These are phyloP conservation scores for Aspergillus conjunctus DNA, from an alignment of 495 filamentous ascomycete genomes.

Conservation along the genomic window DNA sequence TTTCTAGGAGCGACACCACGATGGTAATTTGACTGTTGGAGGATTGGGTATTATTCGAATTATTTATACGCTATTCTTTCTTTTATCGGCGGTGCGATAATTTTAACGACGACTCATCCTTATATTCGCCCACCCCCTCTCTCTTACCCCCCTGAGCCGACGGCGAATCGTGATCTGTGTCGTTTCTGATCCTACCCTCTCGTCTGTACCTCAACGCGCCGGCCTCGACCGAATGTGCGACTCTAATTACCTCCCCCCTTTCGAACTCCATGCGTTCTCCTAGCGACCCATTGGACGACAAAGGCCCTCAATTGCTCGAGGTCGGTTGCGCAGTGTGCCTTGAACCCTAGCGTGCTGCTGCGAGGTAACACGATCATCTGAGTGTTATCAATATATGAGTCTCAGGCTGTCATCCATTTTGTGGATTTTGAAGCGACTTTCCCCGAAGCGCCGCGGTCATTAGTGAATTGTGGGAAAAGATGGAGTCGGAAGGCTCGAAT, in stretches of 20 bases:
- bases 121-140: constrained; percentile 7
- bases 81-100: constrained; percentile 20
- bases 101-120: constrained; percentile 7
- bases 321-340: constrained; percentile 37
- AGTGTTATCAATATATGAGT: constrained; percentile 21
- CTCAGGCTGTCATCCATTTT: constrained; percentile 19
- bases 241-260: constrained; percentile 26
- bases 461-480: constrained; percentile 30
- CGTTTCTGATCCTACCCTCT: constrained; percentile 23
- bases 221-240: constrained; percentile 42
- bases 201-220: constrained; percentile 34
- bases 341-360: constrained; percentile 30
- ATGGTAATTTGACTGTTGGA: constrained; percentile 24
- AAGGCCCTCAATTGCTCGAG: constrained; percentile 41
- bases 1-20: constrained; percentile 21
- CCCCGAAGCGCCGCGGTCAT: constrained; percentile 25
- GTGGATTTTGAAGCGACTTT: constrained; percentile 27
- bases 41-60: constrained; percentile 24
- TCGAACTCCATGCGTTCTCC: constrained; percentile 52
- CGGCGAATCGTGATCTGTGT: constrained; percentile 22
- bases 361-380: constrained; percentile 30
- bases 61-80: background rate
- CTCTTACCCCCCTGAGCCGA: constrained; percentile 17
- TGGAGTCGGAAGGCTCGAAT: constrained; percentile 51
- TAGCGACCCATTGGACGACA: constrained; percentile 42